These are phyloP conservation scores for Eleusine coracana DNA, from an alignment of 176 grass and related monocot genomes.

Conservation along the genomic window DNA sequence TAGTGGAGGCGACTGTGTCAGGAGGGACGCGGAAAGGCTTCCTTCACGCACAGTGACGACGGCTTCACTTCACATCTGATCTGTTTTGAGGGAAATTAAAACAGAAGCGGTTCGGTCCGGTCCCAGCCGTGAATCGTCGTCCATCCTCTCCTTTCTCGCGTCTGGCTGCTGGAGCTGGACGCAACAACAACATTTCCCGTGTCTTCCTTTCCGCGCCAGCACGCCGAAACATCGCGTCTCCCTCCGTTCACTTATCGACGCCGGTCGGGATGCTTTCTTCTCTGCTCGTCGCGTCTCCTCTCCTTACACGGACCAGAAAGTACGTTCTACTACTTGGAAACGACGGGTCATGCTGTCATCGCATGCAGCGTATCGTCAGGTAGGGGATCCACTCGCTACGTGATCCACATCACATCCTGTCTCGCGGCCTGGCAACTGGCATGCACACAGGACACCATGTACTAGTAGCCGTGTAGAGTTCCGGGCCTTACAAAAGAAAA, in stretches of 20 bases:
- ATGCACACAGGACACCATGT: background rate
- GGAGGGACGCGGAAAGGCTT: no score
- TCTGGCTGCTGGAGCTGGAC: background rate
- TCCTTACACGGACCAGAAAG: background rate
- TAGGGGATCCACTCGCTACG: background rate
- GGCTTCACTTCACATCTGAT: no score
- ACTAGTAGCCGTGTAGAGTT: no score
- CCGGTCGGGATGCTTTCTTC: background rate
- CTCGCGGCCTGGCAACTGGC: background rate
- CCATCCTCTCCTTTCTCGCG: background rate
- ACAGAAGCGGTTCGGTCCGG: background rate
- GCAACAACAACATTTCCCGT: background rate
- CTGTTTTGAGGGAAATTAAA: background rate
- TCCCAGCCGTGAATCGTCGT: background rate
- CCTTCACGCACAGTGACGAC: no score
- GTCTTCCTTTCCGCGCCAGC: constrained; percentile 10
- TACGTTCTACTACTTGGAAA: background rate
- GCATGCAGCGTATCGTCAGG: background rate
- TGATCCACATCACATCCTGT: constrained; percentile 35
- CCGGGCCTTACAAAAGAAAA: no score
- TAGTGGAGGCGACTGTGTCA: background rate
- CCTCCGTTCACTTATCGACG: background rate
- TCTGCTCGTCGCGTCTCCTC: background rate
- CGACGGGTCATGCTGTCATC: constrained; percentile 30
- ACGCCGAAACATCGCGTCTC: background rate